Evolutionary conservation across 208 protist genomes (phyloP).

Genomic region (Trichomonas gallinae): DNA sequence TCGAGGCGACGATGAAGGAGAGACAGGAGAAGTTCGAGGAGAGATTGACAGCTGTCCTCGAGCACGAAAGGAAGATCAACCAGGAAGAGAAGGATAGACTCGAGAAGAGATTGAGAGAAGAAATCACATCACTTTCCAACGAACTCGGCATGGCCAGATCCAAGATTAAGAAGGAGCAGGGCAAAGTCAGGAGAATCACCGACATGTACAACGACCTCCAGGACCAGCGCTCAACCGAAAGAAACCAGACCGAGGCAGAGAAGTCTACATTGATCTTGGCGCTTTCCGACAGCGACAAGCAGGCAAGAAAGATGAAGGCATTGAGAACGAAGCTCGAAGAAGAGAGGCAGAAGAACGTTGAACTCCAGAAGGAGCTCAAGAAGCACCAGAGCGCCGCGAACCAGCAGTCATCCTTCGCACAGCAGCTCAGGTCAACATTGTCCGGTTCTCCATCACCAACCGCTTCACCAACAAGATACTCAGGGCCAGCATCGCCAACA

Average conservation of each 20-base stretch:
- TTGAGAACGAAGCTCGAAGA: background rate
- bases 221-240: background rate
- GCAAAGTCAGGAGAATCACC: background rate
- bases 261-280: background rate
- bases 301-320: background rate
- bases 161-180: background rate
- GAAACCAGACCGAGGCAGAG: background rate
- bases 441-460: too few species aligned
- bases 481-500: too few species aligned
- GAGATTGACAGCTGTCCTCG: background rate
- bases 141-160: background rate
- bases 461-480: background rate
- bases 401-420: too few species aligned
- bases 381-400: background rate
- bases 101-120: background rate
- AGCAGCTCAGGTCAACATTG: too few species aligned
- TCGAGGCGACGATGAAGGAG: background rate
- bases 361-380: background rate
- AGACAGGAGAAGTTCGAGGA: background rate
- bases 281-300: background rate
- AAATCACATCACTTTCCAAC: background rate
- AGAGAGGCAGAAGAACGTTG: background rate
- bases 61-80: background rate
- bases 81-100: background rate
- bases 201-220: background rate